A percentile compares a stretch with the other conserved stretches of the same genome.
Evolutionary conservation across 352 stramenopile species (phyloP).

Genomic region (Globisporangium okanoganense): DNA sequence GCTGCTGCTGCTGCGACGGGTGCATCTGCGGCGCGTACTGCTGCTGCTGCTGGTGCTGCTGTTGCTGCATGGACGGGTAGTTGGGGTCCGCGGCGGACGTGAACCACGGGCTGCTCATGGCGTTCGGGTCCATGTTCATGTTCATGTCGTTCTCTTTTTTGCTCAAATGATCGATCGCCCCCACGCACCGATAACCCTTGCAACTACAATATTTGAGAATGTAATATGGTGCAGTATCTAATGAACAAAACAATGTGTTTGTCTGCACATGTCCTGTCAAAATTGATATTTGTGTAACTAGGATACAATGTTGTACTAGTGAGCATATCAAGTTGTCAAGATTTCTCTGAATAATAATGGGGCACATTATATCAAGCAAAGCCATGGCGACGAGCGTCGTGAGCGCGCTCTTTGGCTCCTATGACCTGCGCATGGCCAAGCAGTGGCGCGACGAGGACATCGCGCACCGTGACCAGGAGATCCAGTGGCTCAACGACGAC

Average conservation of each 20-base stretch:
- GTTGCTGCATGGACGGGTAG: slow-evolving; percentile 32
- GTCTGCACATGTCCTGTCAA: too few species aligned
- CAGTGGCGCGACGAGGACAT: slow-evolving; percentile 78
- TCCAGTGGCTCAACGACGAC: slow-evolving; percentile 79
- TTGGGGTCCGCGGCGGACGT: slow-evolving; percentile 37
- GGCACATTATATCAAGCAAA: neutral
- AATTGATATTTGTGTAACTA: too few species aligned
- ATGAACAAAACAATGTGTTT: too few species aligned
- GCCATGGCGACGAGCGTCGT: slow-evolving; percentile 56
- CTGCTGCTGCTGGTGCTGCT: slow-evolving; percentile 9
- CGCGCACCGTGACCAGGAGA: slow-evolving; percentile 54
- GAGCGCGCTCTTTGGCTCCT: slow-evolving; percentile 72
- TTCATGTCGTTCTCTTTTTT: slow-evolving; percentile 33
- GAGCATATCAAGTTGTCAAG: neutral
- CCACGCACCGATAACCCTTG: too few species aligned
- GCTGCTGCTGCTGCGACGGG: neutral
- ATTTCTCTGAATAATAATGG: too few species aligned
- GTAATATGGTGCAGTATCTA: too few species aligned
- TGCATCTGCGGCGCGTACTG: slow-evolving; percentile 3
- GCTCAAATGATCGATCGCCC: neutral
- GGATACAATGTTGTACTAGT: too few species aligned
- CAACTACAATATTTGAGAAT: too few species aligned
- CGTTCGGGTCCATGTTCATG: slow-evolving; percentile 78
- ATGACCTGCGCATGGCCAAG: slow-evolving; percentile 72
- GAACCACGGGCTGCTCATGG: slow-evolving; percentile 62